A percentile compares a stretch with the other conserved stretches of the same genome.
These are phyloP conservation scores for Bipolaris sorokiniana DNA, from an alignment of 2,329 filamentous ascomycete genomes.

Conservation along the genomic window DNA sequence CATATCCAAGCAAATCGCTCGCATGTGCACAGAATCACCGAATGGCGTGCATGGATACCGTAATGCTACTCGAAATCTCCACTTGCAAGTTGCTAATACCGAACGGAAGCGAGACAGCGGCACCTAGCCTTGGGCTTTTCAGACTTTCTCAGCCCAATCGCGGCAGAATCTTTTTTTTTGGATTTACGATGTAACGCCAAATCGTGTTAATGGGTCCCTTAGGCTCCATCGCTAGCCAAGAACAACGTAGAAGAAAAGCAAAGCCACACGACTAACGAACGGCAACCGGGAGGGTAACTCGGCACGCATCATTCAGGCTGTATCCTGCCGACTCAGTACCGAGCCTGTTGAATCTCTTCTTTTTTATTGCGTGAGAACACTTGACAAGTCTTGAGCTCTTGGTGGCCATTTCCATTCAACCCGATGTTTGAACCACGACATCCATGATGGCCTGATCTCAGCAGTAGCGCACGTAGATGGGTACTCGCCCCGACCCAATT, in stretches of 20 bases:
- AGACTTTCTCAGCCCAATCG: slow-evolving; percentile 1
- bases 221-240: background rate
- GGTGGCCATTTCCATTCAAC: background rate
- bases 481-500: background rate
- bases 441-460: background rate
- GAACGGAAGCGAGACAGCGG: slow-evolving; percentile 3
- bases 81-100: background rate
- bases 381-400: background rate
- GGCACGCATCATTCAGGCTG: background rate
- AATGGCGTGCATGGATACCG: background rate
- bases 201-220: slow-evolving; percentile 2
- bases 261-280: slow-evolving; percentile 6
- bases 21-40: background rate
- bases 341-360: background rate
- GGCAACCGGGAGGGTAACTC: background rate
- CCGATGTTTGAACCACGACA: background rate
- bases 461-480: background rate
- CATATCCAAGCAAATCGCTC: slow-evolving; percentile 2
- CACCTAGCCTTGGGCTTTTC: slow-evolving; percentile 3
- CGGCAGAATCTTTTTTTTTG: slow-evolving; percentile 1
- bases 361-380: background rate
- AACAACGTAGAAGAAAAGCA: slow-evolving; percentile 12
- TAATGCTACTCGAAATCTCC: slow-evolving; percentile 5
- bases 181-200: slow-evolving; percentile 5
- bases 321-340: slow-evolving; percentile 5